Percentiles rank a stretch among this genome's conserved stretches.
Conservation (phyloP, 2,329 filamentous ascomycete species). For the Laburnicola sp. region DNA sequence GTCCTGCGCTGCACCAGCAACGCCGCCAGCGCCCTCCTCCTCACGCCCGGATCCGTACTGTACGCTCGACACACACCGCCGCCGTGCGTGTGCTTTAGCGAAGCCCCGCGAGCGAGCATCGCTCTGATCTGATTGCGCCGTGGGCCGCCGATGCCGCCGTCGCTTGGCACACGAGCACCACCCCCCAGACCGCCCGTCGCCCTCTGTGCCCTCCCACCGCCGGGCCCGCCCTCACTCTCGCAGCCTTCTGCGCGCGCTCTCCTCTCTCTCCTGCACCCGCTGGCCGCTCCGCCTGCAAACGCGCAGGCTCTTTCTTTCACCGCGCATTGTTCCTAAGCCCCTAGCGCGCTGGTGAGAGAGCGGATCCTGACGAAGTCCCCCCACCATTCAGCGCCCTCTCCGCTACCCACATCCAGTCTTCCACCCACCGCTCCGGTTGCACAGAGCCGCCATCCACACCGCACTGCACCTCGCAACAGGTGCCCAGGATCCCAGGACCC, state of each 20-base stretch:
- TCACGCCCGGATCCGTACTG: too few species aligned
- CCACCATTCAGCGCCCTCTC: constrained; percentile 31
- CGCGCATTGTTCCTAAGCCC: constrained; percentile 15
- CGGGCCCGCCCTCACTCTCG: background rate
- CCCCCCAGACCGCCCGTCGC: background rate
- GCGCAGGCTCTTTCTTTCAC: background rate
- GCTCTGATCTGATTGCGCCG: constrained; percentile 31
- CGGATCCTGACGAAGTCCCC: constrained; percentile 27
- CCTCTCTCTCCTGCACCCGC: constrained; percentile 4
- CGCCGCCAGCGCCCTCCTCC: constrained; percentile 5
- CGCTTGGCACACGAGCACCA: constrained; percentile 30
- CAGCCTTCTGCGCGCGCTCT: background rate
- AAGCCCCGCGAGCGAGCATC: constrained; percentile 21
- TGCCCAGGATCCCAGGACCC: too few species aligned
- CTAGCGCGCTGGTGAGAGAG: constrained; percentile 1
- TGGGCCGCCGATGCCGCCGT: constrained; percentile 18
- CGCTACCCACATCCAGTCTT: constrained; percentile 26
- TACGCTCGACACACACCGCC: constrained; percentile 21
- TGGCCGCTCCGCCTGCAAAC: background rate
- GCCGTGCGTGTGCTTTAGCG: constrained; percentile 23
- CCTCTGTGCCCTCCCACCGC: constrained; percentile 5
- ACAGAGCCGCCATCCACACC: too few species aligned
- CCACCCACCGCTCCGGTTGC: constrained; percentile 10
- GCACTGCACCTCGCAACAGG: constrained; percentile 18
- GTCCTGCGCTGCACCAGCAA: constrained; percentile 4